Evolutionary conservation across 208 protist species (phyloP), one percentile per base, ranked within the genome.

Genomic region (Herpetomonas samuelpessoai): DNA sequence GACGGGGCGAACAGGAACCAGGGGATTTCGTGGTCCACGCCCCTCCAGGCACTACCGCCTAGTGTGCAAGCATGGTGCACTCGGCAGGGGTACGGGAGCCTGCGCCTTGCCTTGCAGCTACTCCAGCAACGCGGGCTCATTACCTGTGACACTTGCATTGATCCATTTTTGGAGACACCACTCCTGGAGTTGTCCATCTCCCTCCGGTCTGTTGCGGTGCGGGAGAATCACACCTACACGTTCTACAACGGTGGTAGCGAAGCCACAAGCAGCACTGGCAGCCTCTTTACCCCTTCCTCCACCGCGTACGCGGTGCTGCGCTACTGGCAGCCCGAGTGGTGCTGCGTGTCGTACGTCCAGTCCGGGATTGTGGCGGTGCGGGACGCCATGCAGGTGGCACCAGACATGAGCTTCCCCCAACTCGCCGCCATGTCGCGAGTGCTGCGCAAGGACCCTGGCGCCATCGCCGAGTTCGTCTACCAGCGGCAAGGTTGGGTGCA

Each of bases 271-370:
- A n/a, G n/a, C n/a, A n/a, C n/a, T n/a, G n/a, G n/a, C n/a, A n/a
- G n/a, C n/a, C n/a, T 18, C 24, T 39, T 38, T 28, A 67, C 41
- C 14, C 21, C 53, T 4, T 55, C 38, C 48, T 39, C 50, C 9
- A 55, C 59, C 12, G 48, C 71, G n/a, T 74, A 83, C 70, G 59
- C 62, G 48, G 71, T 86, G 53, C 63, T 94, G 67, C 70, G 64
- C n/a, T 94, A 83, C 60, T 94, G 88, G 85, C 24, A 72, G 44
- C 61, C 74, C 4, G 41, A 74, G 12, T 71, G 68, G 62, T 65
- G 57, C 50, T 64, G 29, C 9, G 55, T 39, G 2, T 31, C 53
- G 10, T 27, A 31, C 27, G 14, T 51, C 16, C 48, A 53, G 25
- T 14, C 31, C n/a, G 51, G 44, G 49, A 31, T 57, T 3, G 10